Conservation (phyloP, 179 eudicot genomes). For the Silene noctiflora region DNA sequence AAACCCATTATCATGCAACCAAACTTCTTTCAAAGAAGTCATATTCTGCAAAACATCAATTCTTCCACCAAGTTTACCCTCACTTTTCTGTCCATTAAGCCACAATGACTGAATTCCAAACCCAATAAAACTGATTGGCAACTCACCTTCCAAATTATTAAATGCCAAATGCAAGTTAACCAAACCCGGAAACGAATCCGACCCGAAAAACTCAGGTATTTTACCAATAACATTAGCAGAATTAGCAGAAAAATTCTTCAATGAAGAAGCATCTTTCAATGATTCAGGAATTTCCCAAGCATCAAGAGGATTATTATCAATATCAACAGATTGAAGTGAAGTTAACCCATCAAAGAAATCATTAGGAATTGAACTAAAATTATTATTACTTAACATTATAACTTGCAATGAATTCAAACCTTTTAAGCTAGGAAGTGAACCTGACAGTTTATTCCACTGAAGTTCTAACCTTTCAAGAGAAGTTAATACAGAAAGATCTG, state of each 20-base stretch:
- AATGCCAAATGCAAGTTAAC: constrained; percentile 53
- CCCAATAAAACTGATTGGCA: constrained; percentile 56
- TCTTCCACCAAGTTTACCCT: constrained; percentile 44
- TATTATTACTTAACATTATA: constrained; percentile 54
- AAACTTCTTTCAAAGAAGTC: constrained; percentile 63
- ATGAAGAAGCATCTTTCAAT: constrained; percentile 40
- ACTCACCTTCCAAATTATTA: constrained; percentile 56
- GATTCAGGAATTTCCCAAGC: constrained; percentile 64
- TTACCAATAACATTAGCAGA: constrained; percentile 55
- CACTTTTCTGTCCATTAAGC: constrained; percentile 66
- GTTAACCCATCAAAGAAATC: constrained; percentile 61
- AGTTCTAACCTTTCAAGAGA: constrained; percentile 62
- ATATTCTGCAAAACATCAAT: constrained; percentile 68
- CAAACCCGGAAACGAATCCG: constrained; percentile 60
- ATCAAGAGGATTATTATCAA: constrained; percentile 61
- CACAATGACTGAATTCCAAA: constrained; percentile 62
- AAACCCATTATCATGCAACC: constrained; percentile 66
- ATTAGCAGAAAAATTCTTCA: constrained; percentile 67
- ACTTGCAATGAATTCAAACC: constrained; percentile 59
- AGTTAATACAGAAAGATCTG: constrained; percentile 37
- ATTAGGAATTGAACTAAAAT: constrained; percentile 50
- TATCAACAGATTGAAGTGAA: constrained; percentile 58
- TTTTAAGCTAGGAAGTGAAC: constrained; percentile 50
- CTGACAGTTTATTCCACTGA: constrained; percentile 65
- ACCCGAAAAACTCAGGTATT: constrained; percentile 56